These are phyloP conservation scores for Fusarium veterinarium DNA, from an alignment of 2,329 filamentous ascomycete genomes.

Conservation along the genomic window DNA sequence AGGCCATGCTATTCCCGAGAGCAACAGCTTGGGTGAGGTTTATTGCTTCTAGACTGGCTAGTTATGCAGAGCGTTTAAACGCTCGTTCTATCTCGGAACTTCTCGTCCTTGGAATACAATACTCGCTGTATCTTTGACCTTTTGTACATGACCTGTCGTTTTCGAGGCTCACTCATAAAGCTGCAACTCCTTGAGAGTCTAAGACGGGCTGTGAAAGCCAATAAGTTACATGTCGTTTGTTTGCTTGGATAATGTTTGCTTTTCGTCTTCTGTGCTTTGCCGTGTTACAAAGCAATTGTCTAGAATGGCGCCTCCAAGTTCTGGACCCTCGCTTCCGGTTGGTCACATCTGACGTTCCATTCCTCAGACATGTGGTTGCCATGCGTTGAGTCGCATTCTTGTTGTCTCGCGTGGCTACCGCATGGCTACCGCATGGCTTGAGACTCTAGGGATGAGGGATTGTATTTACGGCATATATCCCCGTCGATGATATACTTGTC, in stretches of 20 bases:
- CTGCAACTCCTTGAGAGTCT: background rate
- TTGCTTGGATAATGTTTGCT: constrained; percentile 1
- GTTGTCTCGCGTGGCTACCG: constrained; percentile 16
- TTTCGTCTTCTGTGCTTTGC: background rate
- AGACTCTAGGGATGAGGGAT: background rate
- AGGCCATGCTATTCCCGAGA: constrained; percentile 19
- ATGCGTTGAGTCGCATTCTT: constrained; percentile 22
- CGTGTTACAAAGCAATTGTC: background rate
- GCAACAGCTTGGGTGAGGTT: background rate
- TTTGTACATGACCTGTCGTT: constrained; percentile 8
- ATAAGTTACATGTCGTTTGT: background rate
- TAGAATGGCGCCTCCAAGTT: constrained; percentile 13
- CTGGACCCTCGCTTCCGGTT: constrained; percentile 20
- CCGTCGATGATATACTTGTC: background rate
- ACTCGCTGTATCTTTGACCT: background rate
- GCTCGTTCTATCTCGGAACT: constrained; percentile 18
- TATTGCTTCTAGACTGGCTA: background rate
- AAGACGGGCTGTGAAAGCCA: background rate
- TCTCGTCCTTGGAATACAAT: background rate
- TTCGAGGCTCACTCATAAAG: background rate
- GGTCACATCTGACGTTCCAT: constrained; percentile 32
- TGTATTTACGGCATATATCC: background rate
- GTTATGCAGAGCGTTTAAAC: background rate
- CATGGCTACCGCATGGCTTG: constrained; percentile 11
- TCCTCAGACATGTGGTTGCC: constrained; percentile 27